Base-by-base conservation (phyloP, 306 rosid species). In the Corylus heterophylla region DNA sequence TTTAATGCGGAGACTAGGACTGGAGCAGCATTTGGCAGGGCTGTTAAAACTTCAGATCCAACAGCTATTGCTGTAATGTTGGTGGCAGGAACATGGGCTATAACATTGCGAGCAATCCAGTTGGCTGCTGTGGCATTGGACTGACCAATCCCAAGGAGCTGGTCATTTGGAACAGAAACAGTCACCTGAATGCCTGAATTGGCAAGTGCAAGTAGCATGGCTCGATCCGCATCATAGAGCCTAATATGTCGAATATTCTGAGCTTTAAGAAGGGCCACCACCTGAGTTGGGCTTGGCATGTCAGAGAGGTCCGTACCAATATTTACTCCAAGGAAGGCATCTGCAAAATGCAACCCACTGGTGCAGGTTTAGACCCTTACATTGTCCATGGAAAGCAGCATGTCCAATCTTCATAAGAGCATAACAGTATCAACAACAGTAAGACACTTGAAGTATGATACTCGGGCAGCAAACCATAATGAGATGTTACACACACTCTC, bases 121-220 rank as follows among this genome's bases (percentile, higher is more conserved):
- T 92, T 94, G 87, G 97, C 98, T 4, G 98, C 97, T 11, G 98
- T 90, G 73, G 96, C 92, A 82, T 94, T 94, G 85, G 98, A 94
- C 85, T 92, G 96, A 62, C 98, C 98, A 68, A 94, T 94, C 82
- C 94, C 98, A 1, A 94, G 93, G 77, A 94, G 79, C 82, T 92
- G 97, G 78, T 94, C 97, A 54, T 94, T 94, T 63, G 98, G 97
- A 72, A 94, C 88, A 13, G 98, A 92, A 77, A 92, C 83, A 37
- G 85, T 87, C 56, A 94, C 98, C 75, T 84, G 86, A 73, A 90
- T 92, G 84, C 97, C 94, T 12, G 97, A 83, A 54, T 90, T 92
- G 76, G 97, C 98, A 51, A 94, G 92, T 50, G 94, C 97, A 55
- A 86, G 84, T 63, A 94, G 97, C 87, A 92, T 84, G 62, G 97